Percentiles rank a stretch among this genome's conserved stretches.
phyloP scores from a whole-genome alignment of 2,329 filamentous ascomycete genomes.

The Cercospora canescens region DNA sequence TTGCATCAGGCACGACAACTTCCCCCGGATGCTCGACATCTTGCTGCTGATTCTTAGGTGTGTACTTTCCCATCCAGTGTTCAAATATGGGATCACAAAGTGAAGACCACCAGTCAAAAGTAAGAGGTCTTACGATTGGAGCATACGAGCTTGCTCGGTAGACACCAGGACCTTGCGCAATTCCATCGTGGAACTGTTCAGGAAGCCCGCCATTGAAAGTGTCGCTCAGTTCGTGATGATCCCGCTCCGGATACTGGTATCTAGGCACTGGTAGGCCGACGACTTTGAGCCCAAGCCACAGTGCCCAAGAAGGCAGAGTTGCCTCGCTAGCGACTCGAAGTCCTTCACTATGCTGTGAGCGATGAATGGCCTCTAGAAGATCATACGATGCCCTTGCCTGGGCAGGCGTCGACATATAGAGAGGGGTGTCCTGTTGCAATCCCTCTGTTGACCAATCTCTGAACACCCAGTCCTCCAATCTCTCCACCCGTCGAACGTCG shows the following conservation, averaged over 20 bases:
- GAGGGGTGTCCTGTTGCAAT: constrained; percentile 48
- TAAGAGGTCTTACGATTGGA: constrained; percentile 23
- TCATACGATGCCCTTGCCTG: constrained; percentile 65
- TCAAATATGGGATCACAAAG: constrained; percentile 37
- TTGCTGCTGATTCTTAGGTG: not conserved
- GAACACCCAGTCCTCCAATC: constrained; percentile 35
- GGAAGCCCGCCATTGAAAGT: not conserved
- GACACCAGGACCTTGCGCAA: not conserved
- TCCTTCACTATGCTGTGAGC: constrained; percentile 30
- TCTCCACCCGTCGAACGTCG: constrained; percentile 53
- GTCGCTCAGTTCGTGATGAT: constrained; percentile 20
- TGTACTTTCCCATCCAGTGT: constrained; percentile 35
- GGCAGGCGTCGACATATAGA: constrained; percentile 65
- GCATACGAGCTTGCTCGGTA: constrained; percentile 31
- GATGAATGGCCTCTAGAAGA: constrained; percentile 1
- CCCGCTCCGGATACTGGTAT: constrained; percentile 33
- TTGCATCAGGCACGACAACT: constrained; percentile 19
- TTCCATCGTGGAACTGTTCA: not conserved
- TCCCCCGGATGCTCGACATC: not conserved
- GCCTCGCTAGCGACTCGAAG: constrained; percentile 67
- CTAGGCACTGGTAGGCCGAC: constrained; percentile 49
- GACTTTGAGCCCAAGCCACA: constrained; percentile 74
- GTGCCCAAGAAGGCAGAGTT: constrained; percentile 74
- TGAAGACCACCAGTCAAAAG: constrained; percentile 36
- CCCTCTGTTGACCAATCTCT: constrained; percentile 36